Base-by-base conservation (phyloP, 139 green algal genomes). In the Picochlorum sp. region DNA sequence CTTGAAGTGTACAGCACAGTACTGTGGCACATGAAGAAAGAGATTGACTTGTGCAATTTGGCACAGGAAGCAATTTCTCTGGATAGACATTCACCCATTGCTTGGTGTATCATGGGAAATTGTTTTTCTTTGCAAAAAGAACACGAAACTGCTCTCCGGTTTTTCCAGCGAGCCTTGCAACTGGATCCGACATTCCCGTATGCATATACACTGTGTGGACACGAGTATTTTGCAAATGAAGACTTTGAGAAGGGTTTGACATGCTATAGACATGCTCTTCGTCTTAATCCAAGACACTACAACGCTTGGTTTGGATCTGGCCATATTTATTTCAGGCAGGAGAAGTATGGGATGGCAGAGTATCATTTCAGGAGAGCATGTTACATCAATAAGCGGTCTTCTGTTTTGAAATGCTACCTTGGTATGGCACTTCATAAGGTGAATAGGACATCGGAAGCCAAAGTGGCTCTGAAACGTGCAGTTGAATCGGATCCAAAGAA, bases 241-340 rank as follows among this genome's bases (percentile, higher is more conserved):
- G 89, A 97, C 73, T 90, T 90, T 63, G 90, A 93, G 45, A 91
- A 93, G 64, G 84, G 71, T 8, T 61, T 89, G 34, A 58, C 72
- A 4, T 92, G 83, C 73, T 98, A 94, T 83, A 80, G 89, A 28
- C 77, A 81, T 15, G 92, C 92, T 13, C 74, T 97, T 18, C 78
- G 89, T 6, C 56, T 92, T 0, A 89, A 97, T 62, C 56, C 73
- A 3, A 81, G 90, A 8, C 92, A 98, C 68, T 98, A 98, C 86
- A 97, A 96, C 60, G 92, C 92, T 5, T 90, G 90, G 91, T 98
- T 97, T 75, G 92, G 92, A 14, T 78, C 97, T 52, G 92, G 92
- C 20, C 84, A 90, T 69, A 88, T 98, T 24, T 90, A 89, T 67
- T 90, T 89, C 65, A 71, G 86, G 26, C 89, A 97, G 79, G 92